Conservation (phyloP, 305 asterid species). For the Fraxinus xanthoxyloides region DNA sequence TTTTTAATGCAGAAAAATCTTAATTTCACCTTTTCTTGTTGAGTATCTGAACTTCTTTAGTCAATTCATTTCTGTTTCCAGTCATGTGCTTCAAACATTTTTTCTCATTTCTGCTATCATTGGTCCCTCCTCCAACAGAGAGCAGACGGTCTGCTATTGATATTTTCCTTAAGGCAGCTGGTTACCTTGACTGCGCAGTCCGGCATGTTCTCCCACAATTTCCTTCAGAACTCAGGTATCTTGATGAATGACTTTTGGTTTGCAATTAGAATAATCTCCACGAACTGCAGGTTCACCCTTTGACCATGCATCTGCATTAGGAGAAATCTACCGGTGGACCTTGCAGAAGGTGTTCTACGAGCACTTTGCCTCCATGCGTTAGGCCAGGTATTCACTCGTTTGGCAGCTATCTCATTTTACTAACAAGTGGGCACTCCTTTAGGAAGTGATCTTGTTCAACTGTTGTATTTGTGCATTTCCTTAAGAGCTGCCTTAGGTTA, state of each 20-base stretch:
- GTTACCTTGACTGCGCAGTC: slow-evolving; percentile 97
- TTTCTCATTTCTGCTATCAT: slow-evolving; percentile 8
- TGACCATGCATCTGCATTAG: slow-evolving; percentile 38
- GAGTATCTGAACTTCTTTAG: slow-evolving; percentile 5
- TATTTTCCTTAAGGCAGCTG: slow-evolving; percentile 92
- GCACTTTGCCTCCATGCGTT: slow-evolving; percentile 97
- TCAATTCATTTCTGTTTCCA: not conserved
- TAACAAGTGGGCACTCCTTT: not conserved
- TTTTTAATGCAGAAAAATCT: not conserved
- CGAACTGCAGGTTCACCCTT: not conserved
- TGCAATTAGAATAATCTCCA: slow-evolving; percentile 12
- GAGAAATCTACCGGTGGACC: slow-evolving; percentile 95
- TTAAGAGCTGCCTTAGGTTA: not conserved
- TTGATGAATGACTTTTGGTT: slow-evolving; percentile 17
- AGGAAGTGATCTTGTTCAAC: not conserved
- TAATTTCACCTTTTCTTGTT: not conserved
- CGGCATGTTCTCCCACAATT: slow-evolving; percentile 86
- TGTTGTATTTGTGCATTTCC: slow-evolving; percentile 9
- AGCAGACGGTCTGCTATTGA: slow-evolving; percentile 83
- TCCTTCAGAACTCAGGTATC: slow-evolving; percentile 76
- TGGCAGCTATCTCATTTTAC: slow-evolving; percentile 8
- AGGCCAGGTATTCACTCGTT: slow-evolving; percentile 74
- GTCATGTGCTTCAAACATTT: slow-evolving; percentile 18
- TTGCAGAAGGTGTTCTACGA: slow-evolving; percentile 93
- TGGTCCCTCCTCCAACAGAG: slow-evolving; percentile 49